Percentiles rank a stretch among this genome's conserved stretches.
Conservation (phyloP, 805 yeast species). For the Schizosaccharomyces lindneri region DNA sequence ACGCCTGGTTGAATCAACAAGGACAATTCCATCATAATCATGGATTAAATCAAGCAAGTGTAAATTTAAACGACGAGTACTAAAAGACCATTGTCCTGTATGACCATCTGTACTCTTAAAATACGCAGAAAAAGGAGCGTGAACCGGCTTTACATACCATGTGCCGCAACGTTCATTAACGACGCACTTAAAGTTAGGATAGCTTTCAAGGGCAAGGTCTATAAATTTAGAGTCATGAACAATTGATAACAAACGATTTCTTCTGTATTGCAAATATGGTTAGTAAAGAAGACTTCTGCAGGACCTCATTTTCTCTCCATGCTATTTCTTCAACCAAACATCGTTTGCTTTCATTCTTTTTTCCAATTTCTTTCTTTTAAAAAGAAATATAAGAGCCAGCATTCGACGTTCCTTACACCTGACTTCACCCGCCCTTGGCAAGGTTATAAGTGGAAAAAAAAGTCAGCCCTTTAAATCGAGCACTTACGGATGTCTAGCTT, state of each 20-base stretch:
- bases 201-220: conserved; percentile 16
- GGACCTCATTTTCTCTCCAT: background rate
- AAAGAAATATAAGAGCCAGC: too few species aligned
- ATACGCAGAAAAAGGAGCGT: conserved; percentile 27
- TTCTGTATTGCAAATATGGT: background rate
- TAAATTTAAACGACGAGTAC: conserved; percentile 45
- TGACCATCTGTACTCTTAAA: conserved; percentile 90
- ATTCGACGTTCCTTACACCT: too few species aligned
- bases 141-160: conserved; percentile 39
- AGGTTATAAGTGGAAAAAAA: too few species aligned
- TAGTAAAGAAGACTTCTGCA: background rate
- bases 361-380: too few species aligned
- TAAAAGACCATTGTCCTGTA: conserved; percentile 54
- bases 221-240: conserved; percentile 34
- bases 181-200: conserved; percentile 12
- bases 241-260: conserved; percentile 49
- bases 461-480: background rate
- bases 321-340: too few species aligned
- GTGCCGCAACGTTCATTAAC: conserved; percentile 66
- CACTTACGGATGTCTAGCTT: background rate
- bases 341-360: too few species aligned
- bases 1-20: conserved; percentile 66
- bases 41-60: conserved; percentile 33
- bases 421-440: too few species aligned
- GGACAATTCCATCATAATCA: conserved; percentile 20